Percentiles rank a stretch among this genome's conserved stretches.
phyloP scores from a whole-genome alignment of 2,329 filamentous ascomycete species.

The Didymella arachidicola region DNA sequence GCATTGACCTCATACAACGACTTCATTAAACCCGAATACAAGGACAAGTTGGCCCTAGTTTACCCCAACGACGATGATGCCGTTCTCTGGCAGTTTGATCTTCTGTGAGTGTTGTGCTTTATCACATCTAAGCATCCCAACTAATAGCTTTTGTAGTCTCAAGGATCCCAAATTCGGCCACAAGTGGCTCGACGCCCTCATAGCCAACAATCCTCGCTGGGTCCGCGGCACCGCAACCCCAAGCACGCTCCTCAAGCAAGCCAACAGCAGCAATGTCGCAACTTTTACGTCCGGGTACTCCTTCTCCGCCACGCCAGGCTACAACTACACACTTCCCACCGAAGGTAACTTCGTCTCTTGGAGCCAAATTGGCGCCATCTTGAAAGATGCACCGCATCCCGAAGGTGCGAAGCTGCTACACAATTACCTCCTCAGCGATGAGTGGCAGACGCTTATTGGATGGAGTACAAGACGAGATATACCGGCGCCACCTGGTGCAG shows the following conservation, averaged over 20 bases:
- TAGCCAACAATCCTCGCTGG: constrained; percentile 61
- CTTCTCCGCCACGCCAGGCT: background rate
- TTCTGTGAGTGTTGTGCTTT: constrained; percentile 47
- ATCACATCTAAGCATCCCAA: background rate
- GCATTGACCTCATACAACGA: constrained; percentile 54
- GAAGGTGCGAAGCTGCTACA: constrained; percentile 62
- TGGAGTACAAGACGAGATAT: constrained; percentile 52
- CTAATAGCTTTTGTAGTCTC: constrained; percentile 22
- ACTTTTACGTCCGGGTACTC: constrained; percentile 28
- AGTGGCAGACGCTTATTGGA: constrained; percentile 48
- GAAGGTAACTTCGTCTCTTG: constrained; percentile 57
- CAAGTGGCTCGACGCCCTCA: constrained; percentile 58
- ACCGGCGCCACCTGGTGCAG: constrained; percentile 38
- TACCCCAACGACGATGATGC: constrained; percentile 68
- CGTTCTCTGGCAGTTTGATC: constrained; percentile 60
- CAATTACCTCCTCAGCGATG: constrained; percentile 56
- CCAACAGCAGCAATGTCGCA: constrained; percentile 32
- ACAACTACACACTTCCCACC: constrained; percentile 38
- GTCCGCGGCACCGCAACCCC: constrained; percentile 61
- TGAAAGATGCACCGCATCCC: constrained; percentile 58
- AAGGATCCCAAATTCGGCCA: constrained; percentile 50
- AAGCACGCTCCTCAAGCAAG: constrained; percentile 40
- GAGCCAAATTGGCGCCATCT: constrained; percentile 60
- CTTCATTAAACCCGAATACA: constrained; percentile 59
- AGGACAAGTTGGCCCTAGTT: constrained; percentile 62